These are phyloP conservation scores for Alternaria solani DNA, from an alignment of 2,329 filamentous ascomycete species.

Conservation along the genomic window DNA sequence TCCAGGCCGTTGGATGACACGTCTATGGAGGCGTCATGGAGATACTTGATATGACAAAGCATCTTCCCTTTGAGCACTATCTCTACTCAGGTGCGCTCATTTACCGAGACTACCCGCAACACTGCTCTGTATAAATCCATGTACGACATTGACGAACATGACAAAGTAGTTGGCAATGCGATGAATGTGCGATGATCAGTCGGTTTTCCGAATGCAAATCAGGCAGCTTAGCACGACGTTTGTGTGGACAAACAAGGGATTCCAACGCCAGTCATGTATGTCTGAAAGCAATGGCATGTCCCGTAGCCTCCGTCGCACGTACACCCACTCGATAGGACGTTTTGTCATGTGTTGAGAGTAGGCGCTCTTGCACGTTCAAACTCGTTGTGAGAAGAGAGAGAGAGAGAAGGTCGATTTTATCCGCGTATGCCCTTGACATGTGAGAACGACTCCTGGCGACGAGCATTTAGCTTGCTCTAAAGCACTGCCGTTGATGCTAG, in stretches of 20 bases:
- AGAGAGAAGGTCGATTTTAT: neutral
- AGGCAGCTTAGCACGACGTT: neutral
- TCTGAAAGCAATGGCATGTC: neutral
- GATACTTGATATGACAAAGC: neutral
- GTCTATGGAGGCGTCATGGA: neutral
- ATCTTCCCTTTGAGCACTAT: neutral
- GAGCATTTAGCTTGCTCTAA: neutral
- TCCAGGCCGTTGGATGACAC: neutral
- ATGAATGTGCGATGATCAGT: neutral
- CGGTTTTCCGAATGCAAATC: neutral
- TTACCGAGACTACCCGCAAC: neutral
- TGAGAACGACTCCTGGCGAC: neutral
- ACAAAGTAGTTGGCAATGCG: neutral
- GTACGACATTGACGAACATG: neutral
- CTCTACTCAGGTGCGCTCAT: neutral
- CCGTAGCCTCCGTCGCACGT: neutral
- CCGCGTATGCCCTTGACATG: neutral
- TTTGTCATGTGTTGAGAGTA: neutral
- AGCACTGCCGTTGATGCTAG: slow-evolving; percentile 2
- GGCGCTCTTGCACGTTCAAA: neutral
- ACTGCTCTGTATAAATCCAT: neutral
- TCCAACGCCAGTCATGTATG: neutral
- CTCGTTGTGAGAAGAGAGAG: neutral
- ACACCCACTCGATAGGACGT: neutral
- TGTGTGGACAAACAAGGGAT: neutral